Base-by-base conservation (phyloP, 2,329 filamentous ascomycete genomes). In the Beauveria sp. region DNA sequence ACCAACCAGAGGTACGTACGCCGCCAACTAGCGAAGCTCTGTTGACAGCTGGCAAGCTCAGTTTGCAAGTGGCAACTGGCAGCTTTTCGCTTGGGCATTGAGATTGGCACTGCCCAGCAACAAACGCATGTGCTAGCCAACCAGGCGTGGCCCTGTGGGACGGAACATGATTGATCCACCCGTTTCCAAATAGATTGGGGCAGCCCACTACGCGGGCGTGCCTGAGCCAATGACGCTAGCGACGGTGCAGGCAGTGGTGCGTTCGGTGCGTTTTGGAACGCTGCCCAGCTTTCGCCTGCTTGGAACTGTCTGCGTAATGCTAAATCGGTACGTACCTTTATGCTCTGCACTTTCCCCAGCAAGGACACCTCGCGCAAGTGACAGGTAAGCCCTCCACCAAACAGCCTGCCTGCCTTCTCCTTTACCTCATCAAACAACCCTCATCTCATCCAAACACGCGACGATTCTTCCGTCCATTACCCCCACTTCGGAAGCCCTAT, bases 381-480 rank as follows among this genome's bases (percentile, higher is more conserved):
- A 56, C 59, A 61, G 53, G 59, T 57, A 61, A 61, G 59, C 59
- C 52, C 34, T 37, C 34, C 34, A 43, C 20, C 52, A 26, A 26
- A 14, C 46, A 26, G 46, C 40, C 34, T 44, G 54, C 34, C 56
- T 34, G 40, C 20, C 44, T 58, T 61, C 60, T 58, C 54, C 54
- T 61, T 61, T 41, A 61, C 59, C 59, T 61, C 54, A 57, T 54
- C 60, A 57, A 57, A 46, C 51, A 54, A 50, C 60, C 54, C 22
- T 53, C 53, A 53, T 52, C 54, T 50, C 47, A 41, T 37, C 20
- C 59, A 52, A 61, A 58, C 54, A 58, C 60, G 60, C 61, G 61
- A 62, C 61, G 59, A 62, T 60, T 63, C 61, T 63, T 63, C 56
- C 63, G 34, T 60, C 48, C 40, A 37, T 34, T 37, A 28, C 22